These are phyloP conservation scores for Erodium texanum DNA, from an alignment of 441 rosid species.

Conservation along the genomic window DNA sequence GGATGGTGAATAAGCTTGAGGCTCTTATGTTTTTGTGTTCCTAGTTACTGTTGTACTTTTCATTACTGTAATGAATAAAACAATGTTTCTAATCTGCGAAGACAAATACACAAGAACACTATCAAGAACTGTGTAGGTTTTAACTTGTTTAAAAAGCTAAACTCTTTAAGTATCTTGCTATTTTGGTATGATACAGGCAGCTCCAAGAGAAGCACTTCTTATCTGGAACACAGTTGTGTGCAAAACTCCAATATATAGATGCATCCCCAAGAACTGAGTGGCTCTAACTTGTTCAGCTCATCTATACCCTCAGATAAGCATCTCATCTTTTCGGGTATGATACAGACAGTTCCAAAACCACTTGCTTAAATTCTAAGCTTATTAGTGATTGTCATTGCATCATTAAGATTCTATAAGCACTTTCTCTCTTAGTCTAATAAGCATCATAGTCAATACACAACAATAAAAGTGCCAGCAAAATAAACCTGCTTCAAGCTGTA, in stretches of 20 bases:
- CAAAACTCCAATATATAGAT: neutral
- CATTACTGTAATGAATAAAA: neutral
- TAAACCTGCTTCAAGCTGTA: neutral
- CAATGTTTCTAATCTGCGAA: too few species aligned
- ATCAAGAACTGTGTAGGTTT: too few species aligned
- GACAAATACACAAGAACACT: too few species aligned
- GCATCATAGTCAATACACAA: neutral
- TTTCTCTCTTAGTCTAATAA: neutral
- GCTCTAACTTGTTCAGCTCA: too few species aligned
- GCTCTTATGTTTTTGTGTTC: neutral
- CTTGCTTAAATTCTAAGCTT: neutral
- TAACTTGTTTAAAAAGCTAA: too few species aligned
- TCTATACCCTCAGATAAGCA: neutral
- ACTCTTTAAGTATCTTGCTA: too few species aligned
- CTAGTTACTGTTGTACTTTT: neutral
- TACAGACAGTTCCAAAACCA: neutral
- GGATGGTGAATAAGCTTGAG: neutral
- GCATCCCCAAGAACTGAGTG: neutral
- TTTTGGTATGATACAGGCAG: too few species aligned
- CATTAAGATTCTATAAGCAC: neutral
- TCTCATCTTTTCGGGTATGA: neutral
- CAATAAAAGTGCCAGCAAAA: neutral
- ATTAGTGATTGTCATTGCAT: neutral
- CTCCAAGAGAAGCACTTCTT: too few species aligned
- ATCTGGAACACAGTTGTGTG: neutral